phyloP scores from a whole-genome alignment of 1,284 basidiomycete genomes.

The Mycena sp. region DNA sequence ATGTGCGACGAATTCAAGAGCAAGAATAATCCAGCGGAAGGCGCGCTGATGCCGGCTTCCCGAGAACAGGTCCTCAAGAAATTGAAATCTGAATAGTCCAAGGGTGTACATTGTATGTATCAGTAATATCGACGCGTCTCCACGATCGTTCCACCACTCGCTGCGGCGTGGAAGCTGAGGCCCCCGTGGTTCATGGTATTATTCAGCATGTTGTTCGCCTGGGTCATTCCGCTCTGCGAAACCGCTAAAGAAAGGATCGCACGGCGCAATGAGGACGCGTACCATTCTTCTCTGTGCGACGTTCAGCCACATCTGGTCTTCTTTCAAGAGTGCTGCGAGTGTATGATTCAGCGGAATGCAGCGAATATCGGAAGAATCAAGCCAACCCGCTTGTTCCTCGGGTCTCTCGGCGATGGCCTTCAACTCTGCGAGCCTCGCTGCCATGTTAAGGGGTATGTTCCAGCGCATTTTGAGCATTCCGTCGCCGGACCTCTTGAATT shows the following conservation, averaged over 20 bases:
- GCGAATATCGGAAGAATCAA: not conserved
- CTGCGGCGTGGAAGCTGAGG: no score
- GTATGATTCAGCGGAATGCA: not conserved
- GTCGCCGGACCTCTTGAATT: slow-evolving; percentile 7
- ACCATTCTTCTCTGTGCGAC: slow-evolving; percentile 6
- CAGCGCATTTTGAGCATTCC: slow-evolving; percentile 8
- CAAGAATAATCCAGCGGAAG: slow-evolving; percentile 46
- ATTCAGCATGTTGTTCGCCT: no score
- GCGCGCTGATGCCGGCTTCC: slow-evolving; percentile 54
- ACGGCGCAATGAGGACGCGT: not conserved
- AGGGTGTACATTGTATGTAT: no score
- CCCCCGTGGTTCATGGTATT: no score
- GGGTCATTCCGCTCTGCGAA: no score
- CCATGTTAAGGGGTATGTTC: slow-evolving; percentile 11
- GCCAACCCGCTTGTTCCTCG: slow-evolving; percentile 3
- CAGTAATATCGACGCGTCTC: no score
- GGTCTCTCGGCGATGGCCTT: not conserved
- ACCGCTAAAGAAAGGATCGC: no score
- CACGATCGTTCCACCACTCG: no score
- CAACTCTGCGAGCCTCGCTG: not conserved
- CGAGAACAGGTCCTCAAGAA: slow-evolving; percentile 18
- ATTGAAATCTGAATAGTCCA: no score
- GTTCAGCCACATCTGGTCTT: slow-evolving; percentile 7
- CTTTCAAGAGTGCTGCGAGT: slow-evolving; percentile 1
- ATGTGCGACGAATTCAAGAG: slow-evolving; percentile 65